Conservation (phyloP, 352 stramenopile genomes). For the Phytophthora rubi region DNA sequence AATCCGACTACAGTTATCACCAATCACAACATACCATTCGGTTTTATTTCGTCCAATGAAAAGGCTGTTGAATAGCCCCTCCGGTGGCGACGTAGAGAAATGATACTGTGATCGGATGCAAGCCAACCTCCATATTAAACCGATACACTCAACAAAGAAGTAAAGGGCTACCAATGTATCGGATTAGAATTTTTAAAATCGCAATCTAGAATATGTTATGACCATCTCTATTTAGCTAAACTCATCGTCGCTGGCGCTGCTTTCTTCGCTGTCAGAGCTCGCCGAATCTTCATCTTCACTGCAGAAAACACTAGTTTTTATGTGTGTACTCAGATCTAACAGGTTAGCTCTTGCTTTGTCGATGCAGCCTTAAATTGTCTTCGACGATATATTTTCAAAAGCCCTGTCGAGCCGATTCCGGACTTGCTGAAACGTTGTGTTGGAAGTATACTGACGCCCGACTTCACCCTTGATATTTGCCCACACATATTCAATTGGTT, state of each 20-base stretch:
- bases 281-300: not conserved
- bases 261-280: not conserved
- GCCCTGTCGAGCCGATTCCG: not conserved
- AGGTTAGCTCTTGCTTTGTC: no score
- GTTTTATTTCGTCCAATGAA: not conserved
- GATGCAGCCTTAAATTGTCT: not conserved
- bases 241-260: not conserved
- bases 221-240: not conserved
- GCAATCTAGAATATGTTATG: not conserved
- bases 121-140: not conserved
- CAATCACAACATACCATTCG: not conserved
- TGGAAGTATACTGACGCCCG: not conserved
- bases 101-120: not conserved
- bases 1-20: not conserved
- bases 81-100: not conserved
- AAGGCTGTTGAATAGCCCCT: not conserved
- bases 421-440: not conserved
- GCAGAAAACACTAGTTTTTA: not conserved
- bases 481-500: not conserved
- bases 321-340: not conserved
- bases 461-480: not conserved
- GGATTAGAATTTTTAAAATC: not conserved
- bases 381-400: no score
- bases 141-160: not conserved
- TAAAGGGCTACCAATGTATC: not conserved